phyloP scores from a whole-genome alignment of 768 basidiomycete species.

The Lentinula guzmanii region DNA sequence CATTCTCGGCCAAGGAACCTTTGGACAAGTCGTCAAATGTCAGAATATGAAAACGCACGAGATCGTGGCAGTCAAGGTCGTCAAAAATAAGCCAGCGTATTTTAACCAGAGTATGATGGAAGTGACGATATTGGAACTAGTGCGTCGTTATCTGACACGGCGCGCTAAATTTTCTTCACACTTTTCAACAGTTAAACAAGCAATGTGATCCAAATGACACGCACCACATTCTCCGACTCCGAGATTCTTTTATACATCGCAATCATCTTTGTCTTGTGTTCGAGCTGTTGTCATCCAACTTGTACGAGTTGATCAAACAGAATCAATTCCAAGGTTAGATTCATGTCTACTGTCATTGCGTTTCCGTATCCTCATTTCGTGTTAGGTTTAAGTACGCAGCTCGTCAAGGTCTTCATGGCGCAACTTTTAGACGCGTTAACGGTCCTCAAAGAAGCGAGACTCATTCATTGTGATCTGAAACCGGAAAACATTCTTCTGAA shows the following conservation, averaged over 20 bases:
- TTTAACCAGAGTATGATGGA: conserved; percentile 99
- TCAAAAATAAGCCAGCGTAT: conserved; percentile 99
- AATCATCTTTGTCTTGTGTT: conserved; percentile 97
- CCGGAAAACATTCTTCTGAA: conserved; percentile 98
- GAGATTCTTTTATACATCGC: conserved; percentile 95
- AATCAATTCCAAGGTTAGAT: conserved; percentile 88
- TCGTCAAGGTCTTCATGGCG: conserved; percentile 97
- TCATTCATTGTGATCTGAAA: conserved; percentile 98
- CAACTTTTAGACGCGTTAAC: conserved; percentile 91
- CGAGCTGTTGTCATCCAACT: conserved; percentile 92
- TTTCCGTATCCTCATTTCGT: not conserved
- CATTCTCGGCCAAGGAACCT: conserved; percentile 97
- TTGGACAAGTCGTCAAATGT: conserved; percentile 99
- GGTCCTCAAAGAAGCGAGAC: conserved; percentile 87
- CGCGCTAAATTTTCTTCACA: not conserved
- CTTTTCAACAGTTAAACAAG: conserved; percentile 72
- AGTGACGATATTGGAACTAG: conserved; percentile 94
- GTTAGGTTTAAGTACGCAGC: conserved; percentile 69
- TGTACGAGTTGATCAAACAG: conserved; percentile 99
- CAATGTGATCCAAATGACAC: conserved; percentile 90
- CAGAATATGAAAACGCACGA: conserved; percentile 99
- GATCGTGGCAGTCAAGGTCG: conserved; percentile 97
- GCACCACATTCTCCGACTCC: conserved; percentile 92
- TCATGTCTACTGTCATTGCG: not conserved
- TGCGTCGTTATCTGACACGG: conserved; percentile 33